These are phyloP conservation scores for Inonotus obliquus DNA, from an alignment of 1,284 basidiomycete genomes.

Conservation along the genomic window DNA sequence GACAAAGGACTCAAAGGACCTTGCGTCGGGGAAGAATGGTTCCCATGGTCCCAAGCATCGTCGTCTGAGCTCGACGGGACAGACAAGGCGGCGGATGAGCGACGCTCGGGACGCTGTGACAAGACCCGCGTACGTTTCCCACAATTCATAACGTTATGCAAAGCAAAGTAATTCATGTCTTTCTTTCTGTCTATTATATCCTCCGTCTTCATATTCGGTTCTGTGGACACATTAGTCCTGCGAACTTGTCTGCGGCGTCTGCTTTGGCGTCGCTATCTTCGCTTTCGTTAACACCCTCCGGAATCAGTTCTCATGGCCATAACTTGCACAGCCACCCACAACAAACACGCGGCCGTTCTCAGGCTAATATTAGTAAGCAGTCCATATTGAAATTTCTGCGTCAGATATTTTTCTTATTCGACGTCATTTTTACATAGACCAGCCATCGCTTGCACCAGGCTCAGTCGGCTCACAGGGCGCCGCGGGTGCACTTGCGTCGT, in stretches of 20 bases:
- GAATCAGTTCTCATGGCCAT: slow-evolving; percentile 23
- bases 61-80: slow-evolving; percentile 61
- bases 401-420: not conserved
- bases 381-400: not conserved
- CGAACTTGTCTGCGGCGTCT: slow-evolving; percentile 38
- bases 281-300: slow-evolving; percentile 42
- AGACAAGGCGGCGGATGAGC: slow-evolving; percentile 61
- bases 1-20: slow-evolving; percentile 10
- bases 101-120: slow-evolving; percentile 71
- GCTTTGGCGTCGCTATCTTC: slow-evolving; percentile 47
- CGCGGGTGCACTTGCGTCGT: not conserved
- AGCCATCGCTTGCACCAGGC: not conserved
- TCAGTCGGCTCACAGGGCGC: not conserved
- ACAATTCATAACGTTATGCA: slow-evolving; percentile 10
- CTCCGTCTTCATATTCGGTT: not conserved
- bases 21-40: slow-evolving; percentile 11
- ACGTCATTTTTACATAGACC: not conserved
- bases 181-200: not conserved
- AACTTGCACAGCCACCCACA: slow-evolving; percentile 24
- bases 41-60: slow-evolving; percentile 44
- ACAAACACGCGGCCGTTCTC: slow-evolving; percentile 22
- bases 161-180: slow-evolving; percentile 13
- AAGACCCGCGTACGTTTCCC: slow-evolving; percentile 59
- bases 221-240: slow-evolving; percentile 33
- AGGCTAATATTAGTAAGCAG: slow-evolving; percentile 15